Evolutionary conservation across 1,139 yeast species (phyloP).

Genomic region (Sugiyamaella paludigena): DNA sequence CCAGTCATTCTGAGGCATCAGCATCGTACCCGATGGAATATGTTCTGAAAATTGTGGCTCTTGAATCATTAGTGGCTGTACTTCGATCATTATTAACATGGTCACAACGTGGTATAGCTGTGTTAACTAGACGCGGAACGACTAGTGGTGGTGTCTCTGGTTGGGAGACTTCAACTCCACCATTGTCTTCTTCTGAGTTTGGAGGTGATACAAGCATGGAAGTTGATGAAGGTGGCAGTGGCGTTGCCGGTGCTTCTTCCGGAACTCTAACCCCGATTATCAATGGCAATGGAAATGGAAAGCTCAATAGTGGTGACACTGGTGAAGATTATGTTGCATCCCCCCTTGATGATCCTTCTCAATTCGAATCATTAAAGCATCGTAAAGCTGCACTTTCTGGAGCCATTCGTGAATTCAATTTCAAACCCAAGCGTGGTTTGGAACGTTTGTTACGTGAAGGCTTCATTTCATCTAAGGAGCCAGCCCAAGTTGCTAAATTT

Average conservation of each 20-base stretch:
- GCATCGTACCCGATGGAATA: constrained; percentile 50
- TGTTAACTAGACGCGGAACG: constrained; percentile 22
- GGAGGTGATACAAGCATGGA: constrained; percentile 5
- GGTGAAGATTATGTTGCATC: constrained; percentile 2
- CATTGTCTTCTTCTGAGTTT: constrained; percentile 1
- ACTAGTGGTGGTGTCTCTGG: constrained; percentile 7
- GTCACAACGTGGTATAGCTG: constrained; percentile 73
- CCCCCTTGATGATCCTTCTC: constrained; percentile 65
- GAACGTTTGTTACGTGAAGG: constrained; percentile 57
- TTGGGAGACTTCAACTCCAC: constrained; percentile 6
- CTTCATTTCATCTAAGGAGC: constrained; percentile 59
- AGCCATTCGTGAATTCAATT: constrained; percentile 77
- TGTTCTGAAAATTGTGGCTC: constrained; percentile 77
- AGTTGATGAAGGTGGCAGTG: constrained; percentile 12
- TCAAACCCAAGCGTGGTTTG: constrained; percentile 80
- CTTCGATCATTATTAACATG: constrained; percentile 78
- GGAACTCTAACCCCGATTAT: constrained; percentile 14
- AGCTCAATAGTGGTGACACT: constrained; percentile 3
- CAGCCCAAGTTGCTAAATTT: constrained; percentile 70
- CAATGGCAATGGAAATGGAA: constrained; percentile 13
- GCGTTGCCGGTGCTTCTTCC: constrained; percentile 6
- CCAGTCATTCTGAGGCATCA: constrained; percentile 55
- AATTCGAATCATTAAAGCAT: constrained; percentile 80
- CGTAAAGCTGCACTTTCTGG: constrained; percentile 78
- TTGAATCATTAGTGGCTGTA: constrained; percentile 78